Percentiles rank a stretch among this genome's conserved stretches.
Evolutionary conservation across 345 rosid species (phyloP).

Genomic region (Leavenworthia alabamica): DNA sequence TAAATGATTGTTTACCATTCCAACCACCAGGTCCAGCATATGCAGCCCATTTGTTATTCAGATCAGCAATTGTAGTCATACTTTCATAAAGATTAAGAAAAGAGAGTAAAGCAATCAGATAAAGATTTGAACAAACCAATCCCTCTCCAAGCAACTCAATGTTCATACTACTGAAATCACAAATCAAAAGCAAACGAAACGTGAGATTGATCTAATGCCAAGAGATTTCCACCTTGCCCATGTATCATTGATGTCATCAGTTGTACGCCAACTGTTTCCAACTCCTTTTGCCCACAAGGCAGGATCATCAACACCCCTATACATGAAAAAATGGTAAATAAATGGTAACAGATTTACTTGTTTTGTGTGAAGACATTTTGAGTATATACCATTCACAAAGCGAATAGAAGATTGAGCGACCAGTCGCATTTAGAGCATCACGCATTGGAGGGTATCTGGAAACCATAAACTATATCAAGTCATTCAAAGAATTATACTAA

Average conservation of each 20-base stretch:
- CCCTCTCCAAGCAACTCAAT: not conserved
- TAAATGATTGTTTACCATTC: constrained; percentile 59
- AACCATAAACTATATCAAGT: constrained; percentile 15
- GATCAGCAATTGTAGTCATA: constrained; percentile 90
- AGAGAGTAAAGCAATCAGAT: constrained; percentile 3
- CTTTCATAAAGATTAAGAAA: constrained; percentile 36
- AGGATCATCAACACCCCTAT: constrained; percentile 88
- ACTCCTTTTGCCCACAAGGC: constrained; percentile 89
- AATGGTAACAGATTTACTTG: not conserved
- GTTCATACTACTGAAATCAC: constrained; percentile 6
- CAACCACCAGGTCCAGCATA: constrained; percentile 99
- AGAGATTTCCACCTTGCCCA: constrained; percentile 76
- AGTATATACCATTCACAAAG: constrained; percentile 79
- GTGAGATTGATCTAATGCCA: not conserved
- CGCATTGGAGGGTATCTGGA: constrained; percentile 94
- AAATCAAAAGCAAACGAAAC: not conserved
- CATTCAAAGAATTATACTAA: not conserved
- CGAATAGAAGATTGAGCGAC: constrained; percentile 68
- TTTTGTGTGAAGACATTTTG: not conserved
- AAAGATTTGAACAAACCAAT: not conserved
- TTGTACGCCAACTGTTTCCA: constrained; percentile 99
- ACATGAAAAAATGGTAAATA: not conserved
- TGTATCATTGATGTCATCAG: constrained; percentile 85
- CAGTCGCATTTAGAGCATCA: constrained; percentile 73
- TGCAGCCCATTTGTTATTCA: constrained; percentile 91